Conservation (phyloP, 208 protist species). For the Leishmania arabica region DNA sequence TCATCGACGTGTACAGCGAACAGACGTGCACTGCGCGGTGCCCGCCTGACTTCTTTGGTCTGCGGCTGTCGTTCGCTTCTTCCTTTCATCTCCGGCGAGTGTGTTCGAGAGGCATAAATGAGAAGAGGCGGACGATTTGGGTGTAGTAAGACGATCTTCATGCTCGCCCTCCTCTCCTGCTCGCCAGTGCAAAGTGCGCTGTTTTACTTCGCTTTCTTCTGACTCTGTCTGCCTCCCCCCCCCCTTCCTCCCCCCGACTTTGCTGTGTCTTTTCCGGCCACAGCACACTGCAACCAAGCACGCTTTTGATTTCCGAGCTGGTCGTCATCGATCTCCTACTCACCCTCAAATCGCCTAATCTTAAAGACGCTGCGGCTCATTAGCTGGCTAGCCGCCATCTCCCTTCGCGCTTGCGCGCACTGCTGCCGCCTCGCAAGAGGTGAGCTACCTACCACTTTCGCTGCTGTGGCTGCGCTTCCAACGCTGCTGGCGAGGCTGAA, state of each 20-base stretch:
- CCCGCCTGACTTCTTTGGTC: background rate
- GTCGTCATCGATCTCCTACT: background rate
- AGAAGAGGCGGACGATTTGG: background rate
- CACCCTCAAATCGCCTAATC: background rate
- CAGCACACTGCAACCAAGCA: background rate
- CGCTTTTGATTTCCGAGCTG: background rate
- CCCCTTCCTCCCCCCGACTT: background rate
- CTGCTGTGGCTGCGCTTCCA: background rate
- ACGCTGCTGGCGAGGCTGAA: background rate
- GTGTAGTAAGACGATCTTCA: background rate
- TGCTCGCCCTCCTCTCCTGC: background rate
- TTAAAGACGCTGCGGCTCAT: background rate
- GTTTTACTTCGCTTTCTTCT: background rate
- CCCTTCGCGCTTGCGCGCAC: background rate
- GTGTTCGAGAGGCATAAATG: too few relatives aligned
- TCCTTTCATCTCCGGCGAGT: background rate
- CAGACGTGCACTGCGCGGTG: background rate
- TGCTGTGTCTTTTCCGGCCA: background rate
- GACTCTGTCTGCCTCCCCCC: background rate
- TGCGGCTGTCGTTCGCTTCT: background rate
- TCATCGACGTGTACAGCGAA: background rate
- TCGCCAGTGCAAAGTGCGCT: background rate
- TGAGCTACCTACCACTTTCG: background rate
- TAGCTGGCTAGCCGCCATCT: background rate
- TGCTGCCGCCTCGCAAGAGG: background rate